Evolutionary conservation across 768 basidiomycete genomes (phyloP).

Genomic region (Phanerodontia chrysosporium): DNA sequence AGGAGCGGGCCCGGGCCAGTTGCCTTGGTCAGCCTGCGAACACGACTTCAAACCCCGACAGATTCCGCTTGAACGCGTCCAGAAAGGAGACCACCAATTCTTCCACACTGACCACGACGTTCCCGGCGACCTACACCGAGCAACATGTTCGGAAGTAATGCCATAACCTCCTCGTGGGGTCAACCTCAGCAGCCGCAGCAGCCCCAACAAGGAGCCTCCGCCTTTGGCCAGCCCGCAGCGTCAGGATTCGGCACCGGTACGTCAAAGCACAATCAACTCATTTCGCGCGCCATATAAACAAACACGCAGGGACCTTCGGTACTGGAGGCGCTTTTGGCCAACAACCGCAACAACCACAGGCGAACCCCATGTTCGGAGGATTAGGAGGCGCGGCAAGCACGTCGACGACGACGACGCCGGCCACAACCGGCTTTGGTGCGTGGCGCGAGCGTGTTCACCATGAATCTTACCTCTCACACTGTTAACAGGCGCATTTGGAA

Average conservation of each 20-base stretch:
- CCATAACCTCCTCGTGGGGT: conserved; percentile 61
- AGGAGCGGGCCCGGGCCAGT: neutral
- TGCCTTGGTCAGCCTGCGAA: neutral
- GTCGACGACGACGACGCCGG: conserved; percentile 30
- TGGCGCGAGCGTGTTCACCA: conserved; percentile 3
- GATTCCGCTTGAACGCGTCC: conserved; percentile 7
- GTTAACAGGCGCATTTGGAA: conserved; percentile 36
- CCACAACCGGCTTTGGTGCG: conserved; percentile 32
- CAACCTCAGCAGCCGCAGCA: conserved; percentile 66
- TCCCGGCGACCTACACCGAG: conserved; percentile 3
- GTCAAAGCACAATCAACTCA: conserved; percentile 22
- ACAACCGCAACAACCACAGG: conserved; percentile 50
- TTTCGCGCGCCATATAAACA: conserved; percentile 18
- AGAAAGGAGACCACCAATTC: conserved; percentile 1
- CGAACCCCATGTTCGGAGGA: conserved; percentile 82
- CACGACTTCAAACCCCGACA: conserved; percentile 12
- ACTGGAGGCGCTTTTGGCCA: conserved; percentile 58
- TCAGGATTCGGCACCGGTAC: conserved; percentile 55
- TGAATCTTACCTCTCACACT: conserved; percentile 6
- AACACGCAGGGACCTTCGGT: conserved; percentile 23
- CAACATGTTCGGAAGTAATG: conserved; percentile 57
- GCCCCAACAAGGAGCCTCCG: conserved; percentile 40
- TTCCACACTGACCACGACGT: conserved; percentile 12
- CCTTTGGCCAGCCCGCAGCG: conserved; percentile 65
- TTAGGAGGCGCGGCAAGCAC: conserved; percentile 32